Evolutionary conservation across 208 protist species (phyloP).

Genomic region (Crithidia bombi): DNA sequence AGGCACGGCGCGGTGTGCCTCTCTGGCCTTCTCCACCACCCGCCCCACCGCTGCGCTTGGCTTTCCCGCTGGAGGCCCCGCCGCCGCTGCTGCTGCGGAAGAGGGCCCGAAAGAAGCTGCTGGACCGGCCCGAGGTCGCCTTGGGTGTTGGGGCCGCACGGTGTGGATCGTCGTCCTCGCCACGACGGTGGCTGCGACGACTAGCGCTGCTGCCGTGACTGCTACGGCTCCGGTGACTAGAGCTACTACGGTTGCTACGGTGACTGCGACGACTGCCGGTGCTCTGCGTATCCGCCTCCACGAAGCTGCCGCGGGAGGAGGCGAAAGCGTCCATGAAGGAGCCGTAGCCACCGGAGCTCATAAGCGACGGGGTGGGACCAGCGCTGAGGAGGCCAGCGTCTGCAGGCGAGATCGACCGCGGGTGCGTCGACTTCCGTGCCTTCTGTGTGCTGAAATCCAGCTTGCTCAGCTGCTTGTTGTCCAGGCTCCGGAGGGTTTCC

Average conservation of each 20-base stretch:
- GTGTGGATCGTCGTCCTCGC: not conserved
- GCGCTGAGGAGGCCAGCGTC: not conserved
- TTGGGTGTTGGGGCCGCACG: not conserved
- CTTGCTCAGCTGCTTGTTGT: conserved; percentile 10
- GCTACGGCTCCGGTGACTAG: not conserved
- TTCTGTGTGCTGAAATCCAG: conserved; percentile 14
- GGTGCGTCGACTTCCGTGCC: not conserved
- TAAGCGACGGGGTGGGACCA: not conserved
- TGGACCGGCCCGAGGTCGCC: not conserved
- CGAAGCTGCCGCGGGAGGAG: not conserved
- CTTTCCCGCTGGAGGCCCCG: not conserved
- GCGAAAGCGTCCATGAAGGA: conserved; percentile 12
- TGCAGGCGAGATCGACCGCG: not conserved
- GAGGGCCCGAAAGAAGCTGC: conserved; percentile 9
- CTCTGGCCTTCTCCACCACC: too few relatives aligned
- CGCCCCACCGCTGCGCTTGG: too few relatives aligned
- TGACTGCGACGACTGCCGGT: conserved; percentile 15
- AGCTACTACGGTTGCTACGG: not conserved
- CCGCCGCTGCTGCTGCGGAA: conserved; percentile 6
- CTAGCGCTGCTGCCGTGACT: not conserved
- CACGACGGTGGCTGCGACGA: not conserved
- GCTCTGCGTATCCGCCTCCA: not conserved
- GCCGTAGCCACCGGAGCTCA: conserved; percentile 17
- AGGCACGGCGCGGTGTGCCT: too few relatives aligned
- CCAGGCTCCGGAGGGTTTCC: conserved; percentile 9